A percentile compares a stretch with the other conserved stretches of the same genome.
phyloP scores from a whole-genome alignment of 2,329 filamentous ascomycete species.

The Penicillium sumatraense region DNA sequence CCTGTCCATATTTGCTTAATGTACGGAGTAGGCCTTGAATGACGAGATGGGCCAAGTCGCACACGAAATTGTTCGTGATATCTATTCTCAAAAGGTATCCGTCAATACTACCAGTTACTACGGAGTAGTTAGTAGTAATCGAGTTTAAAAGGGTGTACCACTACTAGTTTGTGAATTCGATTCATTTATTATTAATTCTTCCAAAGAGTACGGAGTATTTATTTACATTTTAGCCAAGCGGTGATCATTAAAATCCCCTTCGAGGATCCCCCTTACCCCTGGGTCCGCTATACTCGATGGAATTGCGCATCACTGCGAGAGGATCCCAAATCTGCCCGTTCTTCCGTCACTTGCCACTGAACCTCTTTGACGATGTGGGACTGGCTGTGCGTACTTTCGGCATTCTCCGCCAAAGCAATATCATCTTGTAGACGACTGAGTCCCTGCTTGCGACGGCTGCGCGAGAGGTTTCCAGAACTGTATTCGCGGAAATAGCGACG shows the following conservation, averaged over 20 bases:
- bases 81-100: too few relatives aligned
- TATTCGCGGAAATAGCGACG: slow-evolving; percentile 15
- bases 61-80: too few relatives aligned
- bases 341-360: slow-evolving; percentile 23
- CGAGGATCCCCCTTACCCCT: neutral
- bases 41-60: too few relatives aligned
- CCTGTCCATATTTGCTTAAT: neutral
- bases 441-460: slow-evolving; percentile 17
- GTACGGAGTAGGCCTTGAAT: neutral
- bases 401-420: slow-evolving; percentile 22
- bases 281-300: neutral
- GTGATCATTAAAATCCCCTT: neutral
- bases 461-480: slow-evolving; percentile 5
- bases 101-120: too few relatives aligned
- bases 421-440: slow-evolving; percentile 18
- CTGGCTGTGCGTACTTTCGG: slow-evolving; percentile 7
- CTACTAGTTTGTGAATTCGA: neutral
- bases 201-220: too few relatives aligned
- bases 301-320: neutral
- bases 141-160: too few relatives aligned
- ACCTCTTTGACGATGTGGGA: slow-evolving; percentile 25
- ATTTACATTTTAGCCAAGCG: neutral
- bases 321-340: neutral
- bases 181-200: neutral
- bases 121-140: too few relatives aligned